Evolutionary conservation across 2,329 filamentous ascomycete species (phyloP), one percentile per base, ranked within the genome.

Genomic region (Colletotrichum sp.): DNA sequence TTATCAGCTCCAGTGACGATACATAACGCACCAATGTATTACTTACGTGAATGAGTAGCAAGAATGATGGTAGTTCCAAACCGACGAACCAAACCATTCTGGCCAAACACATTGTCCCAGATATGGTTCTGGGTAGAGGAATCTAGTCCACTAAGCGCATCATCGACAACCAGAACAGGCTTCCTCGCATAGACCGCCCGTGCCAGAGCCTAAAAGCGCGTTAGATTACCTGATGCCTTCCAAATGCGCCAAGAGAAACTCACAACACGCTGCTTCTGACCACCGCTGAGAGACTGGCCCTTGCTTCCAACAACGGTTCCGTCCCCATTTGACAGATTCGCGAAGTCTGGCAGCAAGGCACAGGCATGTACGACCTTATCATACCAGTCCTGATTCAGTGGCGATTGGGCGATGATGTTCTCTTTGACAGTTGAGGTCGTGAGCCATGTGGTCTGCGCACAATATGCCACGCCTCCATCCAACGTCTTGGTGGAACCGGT

Each of bases 101-200:
- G 43, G 1, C 84, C 83, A 66, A 89, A 86, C 0, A 88, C 81
- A 0, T 80, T 82, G 0, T 78, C 78, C 72, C 87, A 87, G 2
- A 88, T 85, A 7, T 82, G 80, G 26, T 85, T 81, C 52, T 87
- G 85, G 0, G 87, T 88, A 4, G 84, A 81, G 14, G 83, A 82
- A 68, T 87, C 86, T 3, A 87, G 78, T 0, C 85, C 85, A 26
- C 84, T 86, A 7, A 86, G 83, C 2, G 85, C 82, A 36, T 86
- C 85, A 21, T 86, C 85, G 36, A 86, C 82, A 6, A 86, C 80
- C 5, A 84, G 79, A 0, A 86, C 76, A 1, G 77, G 79, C 7
- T 83, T 83, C 12, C 80, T 78, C 1, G 83, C 81, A 68, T 84
- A 85, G 0, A 84, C 74, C 4, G 83, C 83, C 8, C 83, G 81